These are phyloP conservation scores for Flaveria sonorensis DNA, from an alignment of 129 eudicot species.

Conservation along the genomic window DNA sequence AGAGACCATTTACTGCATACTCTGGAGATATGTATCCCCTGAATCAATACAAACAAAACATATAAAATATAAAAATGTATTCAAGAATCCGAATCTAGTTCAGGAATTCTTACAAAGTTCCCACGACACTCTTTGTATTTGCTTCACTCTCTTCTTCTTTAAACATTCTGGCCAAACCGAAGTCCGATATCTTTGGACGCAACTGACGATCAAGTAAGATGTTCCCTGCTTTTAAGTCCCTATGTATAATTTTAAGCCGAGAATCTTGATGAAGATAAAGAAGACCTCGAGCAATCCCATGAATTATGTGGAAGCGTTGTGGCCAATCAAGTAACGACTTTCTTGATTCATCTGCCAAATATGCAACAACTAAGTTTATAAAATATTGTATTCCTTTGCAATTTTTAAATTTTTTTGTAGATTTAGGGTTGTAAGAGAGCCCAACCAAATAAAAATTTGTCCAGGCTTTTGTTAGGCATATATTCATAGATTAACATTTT, in stretches of 20 bases:
- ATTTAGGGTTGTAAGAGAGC: not conserved
- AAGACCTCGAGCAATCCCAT: slow-evolving; percentile 17
- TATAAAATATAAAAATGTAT: not conserved
- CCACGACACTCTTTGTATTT: slow-evolving; percentile 12
- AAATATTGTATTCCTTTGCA: not conserved
- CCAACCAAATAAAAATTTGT: slow-evolving; percentile 49
- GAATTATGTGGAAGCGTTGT: slow-evolving; percentile 7
- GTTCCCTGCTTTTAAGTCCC: slow-evolving; percentile 16
- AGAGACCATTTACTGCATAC: slow-evolving; percentile 43
- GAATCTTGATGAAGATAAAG: slow-evolving; percentile 19
- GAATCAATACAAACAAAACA: not conserved
- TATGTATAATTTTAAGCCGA: slow-evolving; percentile 12
- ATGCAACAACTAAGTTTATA: not conserved
- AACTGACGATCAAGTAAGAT: slow-evolving; percentile 9
- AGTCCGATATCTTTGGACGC: slow-evolving; percentile 3
- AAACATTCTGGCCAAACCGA: slow-evolving; percentile 1
- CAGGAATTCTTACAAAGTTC: slow-evolving; percentile 17
- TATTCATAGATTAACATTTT: slow-evolving; percentile 60
- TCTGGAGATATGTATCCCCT: slow-evolving; percentile 42
- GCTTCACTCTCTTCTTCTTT: slow-evolving; percentile 13
- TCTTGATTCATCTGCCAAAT: not conserved
- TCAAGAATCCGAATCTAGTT: not conserved
- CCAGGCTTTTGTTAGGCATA: slow-evolving; percentile 72
- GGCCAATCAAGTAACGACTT: slow-evolving; percentile 10
- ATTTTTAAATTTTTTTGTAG: too few relatives aligned